Base-by-base conservation (phyloP, 2,329 filamentous ascomycete species). In the Sarocladium brachiariae region DNA sequence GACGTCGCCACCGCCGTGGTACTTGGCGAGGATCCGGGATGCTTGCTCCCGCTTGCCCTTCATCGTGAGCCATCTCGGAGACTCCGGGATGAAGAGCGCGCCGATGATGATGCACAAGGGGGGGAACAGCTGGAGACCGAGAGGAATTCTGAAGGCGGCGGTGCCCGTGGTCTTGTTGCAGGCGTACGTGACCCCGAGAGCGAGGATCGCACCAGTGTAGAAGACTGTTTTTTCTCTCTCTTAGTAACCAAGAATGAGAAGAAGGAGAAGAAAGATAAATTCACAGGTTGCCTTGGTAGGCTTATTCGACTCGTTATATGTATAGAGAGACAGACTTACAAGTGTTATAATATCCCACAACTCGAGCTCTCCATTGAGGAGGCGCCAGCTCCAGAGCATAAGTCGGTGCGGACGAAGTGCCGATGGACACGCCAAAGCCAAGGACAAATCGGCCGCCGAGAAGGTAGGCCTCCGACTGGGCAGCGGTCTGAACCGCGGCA, bases 401-500 rank as follows among this genome's bases (percentile, higher is more conserved):
- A 1, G 64, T 67, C 2, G 68, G 68, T 4, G 68, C 68, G 4
- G 66, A 63, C 1, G 67, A 67, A 1, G 65, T 68, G 19, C 65
- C 66, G 49, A 70, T 69, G 11, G 67, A 65, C 5, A 71, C 68
- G 14, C 70, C 70, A 50, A 81, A 80, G 16, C 78, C 78, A 0
- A 81, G 72, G 3, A 81, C 61, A 55, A 81, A 80, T 21, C 77
- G 72, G 2, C 76, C 77, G 6, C 70, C 69, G 34, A 73, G 65
- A n/a, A 73, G 70, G 43, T 70, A 69, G 13, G 60, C 60, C 37
- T 69, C 64, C 27, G 58, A 62, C 4, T 61, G 62, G 2, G 70
- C 65, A 13, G 62, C 59, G 4, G 62, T 70, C 57, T 68, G 65
- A 3, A 73, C 60, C 16, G 63, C 65, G 18, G 70, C 68, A 1